Base-by-base conservation (phyloP, 306 rosid species). In the Quercus agrifolia region DNA sequence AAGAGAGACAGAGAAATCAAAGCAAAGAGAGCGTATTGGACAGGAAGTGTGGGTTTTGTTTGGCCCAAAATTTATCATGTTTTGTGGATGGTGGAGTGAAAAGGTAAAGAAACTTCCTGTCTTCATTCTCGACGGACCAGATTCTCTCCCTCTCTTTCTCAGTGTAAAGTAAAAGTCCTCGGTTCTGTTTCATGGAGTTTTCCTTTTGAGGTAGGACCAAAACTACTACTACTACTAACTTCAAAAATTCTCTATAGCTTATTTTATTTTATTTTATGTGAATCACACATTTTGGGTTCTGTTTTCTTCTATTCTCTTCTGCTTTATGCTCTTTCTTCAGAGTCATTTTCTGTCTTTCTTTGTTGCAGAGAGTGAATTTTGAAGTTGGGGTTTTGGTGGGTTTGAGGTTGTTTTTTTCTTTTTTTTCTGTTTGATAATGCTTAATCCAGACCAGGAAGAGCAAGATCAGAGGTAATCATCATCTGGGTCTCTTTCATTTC, bases 381-480 rank as follows among this genome's bases (percentile, higher is more conserved):
- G 58, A 72, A 80, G 52, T 73, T 83, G 77, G 70, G 78, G 12
- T 70, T 52, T 25, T 68, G 64, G 15, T 75, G 75, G 52, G 44
- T 74, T 83, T 72, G 72, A 77, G 18, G 69, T 54, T 23, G 57
- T 7, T 38, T 38, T 38, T 31, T 27, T 27, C 4, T 30, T 30
- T 30, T 30, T 5, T 77, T 71, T 46, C 33, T 73, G 61, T 58
- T 14, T 74, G 56, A 70, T 61, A 79, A 84, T 89, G 93, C 83
- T 78, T n/a, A 88, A 73, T 77, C 71, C 90, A 56, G 82, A 74
- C 85, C 87, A 78, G 83, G 92, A 89, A 80, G 82, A 80, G 67
- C 92, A 77, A 83, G 90, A 94, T 91, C 93, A 79, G 87, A 86
- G 89, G 97, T 92, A 58, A 41, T 57, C 30, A 55, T 71, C 75